Conservation (phyloP, 192 early-diverging fungal species). For the Coemansia sp. region DNA sequence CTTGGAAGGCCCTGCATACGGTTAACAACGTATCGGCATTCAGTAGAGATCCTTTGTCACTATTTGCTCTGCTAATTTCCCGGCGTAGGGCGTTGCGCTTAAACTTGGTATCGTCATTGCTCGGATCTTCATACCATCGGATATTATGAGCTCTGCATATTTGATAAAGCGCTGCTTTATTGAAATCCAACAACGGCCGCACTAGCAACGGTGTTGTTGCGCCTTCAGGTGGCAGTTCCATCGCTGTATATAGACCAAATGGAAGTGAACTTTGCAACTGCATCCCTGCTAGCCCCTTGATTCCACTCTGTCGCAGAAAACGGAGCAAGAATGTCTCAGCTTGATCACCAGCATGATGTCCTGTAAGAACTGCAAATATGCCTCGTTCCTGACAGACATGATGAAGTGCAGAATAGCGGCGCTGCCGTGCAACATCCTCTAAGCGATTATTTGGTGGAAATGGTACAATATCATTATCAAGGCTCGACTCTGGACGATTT, state of each 20-base stretch:
- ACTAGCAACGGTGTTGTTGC: constrained; percentile 14
- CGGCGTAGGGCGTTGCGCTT: constrained; percentile 39
- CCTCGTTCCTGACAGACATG: constrained; percentile 9
- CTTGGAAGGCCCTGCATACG: constrained; percentile 36
- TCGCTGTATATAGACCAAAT: not conserved
- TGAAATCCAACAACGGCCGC: constrained; percentile 38
- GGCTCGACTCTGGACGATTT: not conserved
- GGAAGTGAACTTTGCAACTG: constrained; percentile 14
- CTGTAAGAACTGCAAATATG: constrained; percentile 32
- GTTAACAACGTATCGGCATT: constrained; percentile 13
- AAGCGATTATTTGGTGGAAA: constrained; percentile 26
- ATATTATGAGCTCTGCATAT: constrained; percentile 24
- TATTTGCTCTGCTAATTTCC: constrained; percentile 13
- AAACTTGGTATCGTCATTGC: constrained; percentile 37
- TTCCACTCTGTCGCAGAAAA: constrained; percentile 39
- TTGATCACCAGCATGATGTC: constrained; percentile 52
- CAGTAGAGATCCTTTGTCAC: constrained; percentile 18
- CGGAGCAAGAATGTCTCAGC: constrained; percentile 52
- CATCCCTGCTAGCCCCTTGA: constrained; percentile 46
- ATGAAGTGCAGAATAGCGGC: constrained; percentile 31
- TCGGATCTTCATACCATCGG: constrained; percentile 46
- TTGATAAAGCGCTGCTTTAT: constrained; percentile 24
- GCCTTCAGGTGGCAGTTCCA: not conserved
- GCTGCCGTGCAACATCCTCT: constrained; percentile 40
- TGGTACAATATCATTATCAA: not conserved